phyloP scores from a whole-genome alignment of 768 basidiomycete genomes.

The Boletus pseudo-olivaceus region DNA sequence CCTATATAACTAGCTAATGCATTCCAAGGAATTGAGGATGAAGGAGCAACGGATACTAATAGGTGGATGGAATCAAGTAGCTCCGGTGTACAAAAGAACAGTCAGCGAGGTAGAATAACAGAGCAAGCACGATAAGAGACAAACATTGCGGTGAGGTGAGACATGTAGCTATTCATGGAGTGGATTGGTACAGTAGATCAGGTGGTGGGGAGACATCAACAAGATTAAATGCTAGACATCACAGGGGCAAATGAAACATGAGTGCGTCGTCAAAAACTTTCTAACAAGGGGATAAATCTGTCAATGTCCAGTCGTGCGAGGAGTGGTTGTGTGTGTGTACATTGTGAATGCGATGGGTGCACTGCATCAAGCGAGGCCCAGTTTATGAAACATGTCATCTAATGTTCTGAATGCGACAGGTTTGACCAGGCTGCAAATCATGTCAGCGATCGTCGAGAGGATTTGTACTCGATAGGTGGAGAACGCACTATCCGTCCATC shows the following conservation, averaged over 20 bases:
- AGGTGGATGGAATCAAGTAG: neutral
- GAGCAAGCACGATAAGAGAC: conserved; percentile 1
- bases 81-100: neutral
- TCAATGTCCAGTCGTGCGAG: conserved; percentile 11
- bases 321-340: conserved; percentile 6
- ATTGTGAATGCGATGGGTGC: conserved; percentile 8
- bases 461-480: neutral
- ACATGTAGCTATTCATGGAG: neutral
- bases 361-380: conserved; percentile 46
- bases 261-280: conserved; percentile 1
- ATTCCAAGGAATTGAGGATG: conserved; percentile 4
- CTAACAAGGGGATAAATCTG: conserved; percentile 6
- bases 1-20: conserved; percentile 7
- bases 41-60: neutral
- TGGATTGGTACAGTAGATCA: conserved; percentile 10
- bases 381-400: conserved; percentile 75
- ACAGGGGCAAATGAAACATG: neutral
- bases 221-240: conserved; percentile 1
- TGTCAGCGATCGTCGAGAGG: neutral
- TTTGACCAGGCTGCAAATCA: conserved; percentile 70
- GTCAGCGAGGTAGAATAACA: conserved; percentile 1
- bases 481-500: conserved; percentile 89
- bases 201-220: conserved; percentile 1
- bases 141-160: neutral
- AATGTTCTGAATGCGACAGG: conserved; percentile 93